These are phyloP conservation scores for Pichia kudriavzevii DNA, from an alignment of 1,139 yeast species.

Conservation along the genomic window DNA sequence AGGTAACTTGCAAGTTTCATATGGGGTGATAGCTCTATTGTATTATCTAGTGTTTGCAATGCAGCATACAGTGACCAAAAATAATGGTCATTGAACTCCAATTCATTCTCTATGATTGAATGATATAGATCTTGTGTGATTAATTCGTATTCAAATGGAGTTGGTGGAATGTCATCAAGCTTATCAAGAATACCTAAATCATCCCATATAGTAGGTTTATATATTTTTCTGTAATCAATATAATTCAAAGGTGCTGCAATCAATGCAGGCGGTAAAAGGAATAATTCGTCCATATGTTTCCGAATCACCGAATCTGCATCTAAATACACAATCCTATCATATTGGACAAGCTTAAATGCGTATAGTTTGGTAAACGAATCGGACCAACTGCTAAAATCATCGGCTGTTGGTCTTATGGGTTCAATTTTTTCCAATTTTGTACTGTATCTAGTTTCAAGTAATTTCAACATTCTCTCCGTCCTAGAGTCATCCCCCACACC, in stretches of 20 bases:
- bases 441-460: conserved; percentile 3
- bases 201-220: not conserved
- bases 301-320: conserved; percentile 40
- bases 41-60: conserved; percentile 19
- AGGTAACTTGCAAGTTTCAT: conserved; percentile 35
- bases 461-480: conserved; percentile 4
- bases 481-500: too few species aligned
- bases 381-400: conserved; percentile 33
- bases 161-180: conserved; percentile 10
- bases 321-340: conserved; percentile 38
- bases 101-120: conserved; percentile 14
- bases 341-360: conserved; percentile 43
- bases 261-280: conserved; percentile 36
- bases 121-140: conserved; percentile 16
- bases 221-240: conserved; percentile 18
- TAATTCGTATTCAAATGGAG: conserved; percentile 18
- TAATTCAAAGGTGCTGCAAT: conserved; percentile 32
- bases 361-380: conserved; percentile 49
- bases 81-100: conserved; percentile 8
- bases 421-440: conserved; percentile 1
- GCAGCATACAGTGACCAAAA: conserved; percentile 11
- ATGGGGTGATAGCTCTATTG: conserved; percentile 11
- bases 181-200: conserved; percentile 4
- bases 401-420: conserved; percentile 5
- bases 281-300: conserved; percentile 38